Percentiles rank a stretch among this genome's conserved stretches.
These are phyloP conservation scores for Leccinum uliginosum DNA, from an alignment of 768 basidiomycete species.

Conservation along the genomic window DNA sequence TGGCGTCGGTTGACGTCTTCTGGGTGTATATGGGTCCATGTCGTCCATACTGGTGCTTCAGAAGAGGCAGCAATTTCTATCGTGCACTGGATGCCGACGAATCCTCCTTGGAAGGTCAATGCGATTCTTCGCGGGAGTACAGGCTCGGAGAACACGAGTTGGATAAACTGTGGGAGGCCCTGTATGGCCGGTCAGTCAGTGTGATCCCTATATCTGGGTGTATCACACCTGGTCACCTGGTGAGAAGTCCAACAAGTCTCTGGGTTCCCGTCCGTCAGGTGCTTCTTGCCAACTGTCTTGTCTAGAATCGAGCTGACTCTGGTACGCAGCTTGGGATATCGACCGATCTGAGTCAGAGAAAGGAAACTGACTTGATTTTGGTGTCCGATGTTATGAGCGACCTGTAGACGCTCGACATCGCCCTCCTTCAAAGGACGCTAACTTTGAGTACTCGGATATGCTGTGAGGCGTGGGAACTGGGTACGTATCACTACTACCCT, in stretches of 20 bases:
- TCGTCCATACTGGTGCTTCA: constrained; percentile 43
- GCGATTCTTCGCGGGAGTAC: constrained; percentile 54
- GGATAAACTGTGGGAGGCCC: constrained; percentile 77
- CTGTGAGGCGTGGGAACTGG: background rate
- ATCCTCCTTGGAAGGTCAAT: constrained; percentile 83
- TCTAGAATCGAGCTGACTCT: constrained; percentile 82
- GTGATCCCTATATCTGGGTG: background rate
- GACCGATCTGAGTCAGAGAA: constrained; percentile 19
- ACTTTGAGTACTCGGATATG: background rate
- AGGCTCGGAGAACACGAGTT: constrained; percentile 49
- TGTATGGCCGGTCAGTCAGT: constrained; percentile 27
- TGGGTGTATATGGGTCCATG: constrained; percentile 59
- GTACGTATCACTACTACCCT: background rate
- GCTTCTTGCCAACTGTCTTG: constrained; percentile 66
- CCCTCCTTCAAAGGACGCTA: background rate
- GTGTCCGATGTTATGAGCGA: constrained; percentile 24
- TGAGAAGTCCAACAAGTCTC: constrained; percentile 87
- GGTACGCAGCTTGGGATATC: constrained; percentile 1
- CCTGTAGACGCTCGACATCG: constrained; percentile 20
- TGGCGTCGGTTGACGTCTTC: constrained; percentile 78
- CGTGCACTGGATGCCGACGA: constrained; percentile 66
- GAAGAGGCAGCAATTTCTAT: constrained; percentile 38
- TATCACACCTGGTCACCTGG: constrained; percentile 65
- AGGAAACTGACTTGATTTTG: constrained; percentile 37
- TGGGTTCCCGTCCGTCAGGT: constrained; percentile 62